Evolutionary conservation across 495 filamentous ascomycete species (phyloP), one percentile per base, ranked within the genome.

Genomic region (Choiromyces venosus): DNA sequence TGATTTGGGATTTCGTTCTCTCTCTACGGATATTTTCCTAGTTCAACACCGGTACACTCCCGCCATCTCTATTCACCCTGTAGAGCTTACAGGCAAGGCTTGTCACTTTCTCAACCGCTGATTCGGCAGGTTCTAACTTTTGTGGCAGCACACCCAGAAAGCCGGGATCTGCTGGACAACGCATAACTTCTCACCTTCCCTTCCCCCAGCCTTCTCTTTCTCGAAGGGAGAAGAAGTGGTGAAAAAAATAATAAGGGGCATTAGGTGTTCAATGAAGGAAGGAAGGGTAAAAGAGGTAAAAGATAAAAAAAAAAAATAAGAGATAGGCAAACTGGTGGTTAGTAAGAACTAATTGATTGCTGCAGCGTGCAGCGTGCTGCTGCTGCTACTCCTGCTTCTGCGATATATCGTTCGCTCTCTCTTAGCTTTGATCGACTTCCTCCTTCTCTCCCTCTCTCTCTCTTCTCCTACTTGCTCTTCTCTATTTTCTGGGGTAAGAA

Each of bases 121-220:
- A 77, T 77, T 77, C 74, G 75, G 19, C 33, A 29, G 52, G 10
- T 56, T 37, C 35, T 46, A 37, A 70, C 39, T 65, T 44, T 46
- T 40, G 37, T 39, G 37, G 39, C 38, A 40, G 29, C 68, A 70
- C 67, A 76, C 69, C 74, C 74, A 77, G 70, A 25, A 37, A 39
- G 38, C 66, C 69, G 69, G 75, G 74, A 77, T 72, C 61, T 77
- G 40, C 35, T 73, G 75, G 69, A 77, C 75, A 77, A 77, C 75
- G 75, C 75, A 77, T 70, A 77, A 77, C 70, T 72, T 52, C 68
- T 37, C 21, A 29, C 38, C 25, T 69, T 36, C 33, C 70, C 61
- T 68, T 29, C 65, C 70, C 69, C 75, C 75, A 77, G 68, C 75
- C 75, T 77, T 40, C 64, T 73, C 56, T 44, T 52, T 44, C 36